Conservation (phyloP, 179 eudicot species). For the Spinacia oleracea region DNA sequence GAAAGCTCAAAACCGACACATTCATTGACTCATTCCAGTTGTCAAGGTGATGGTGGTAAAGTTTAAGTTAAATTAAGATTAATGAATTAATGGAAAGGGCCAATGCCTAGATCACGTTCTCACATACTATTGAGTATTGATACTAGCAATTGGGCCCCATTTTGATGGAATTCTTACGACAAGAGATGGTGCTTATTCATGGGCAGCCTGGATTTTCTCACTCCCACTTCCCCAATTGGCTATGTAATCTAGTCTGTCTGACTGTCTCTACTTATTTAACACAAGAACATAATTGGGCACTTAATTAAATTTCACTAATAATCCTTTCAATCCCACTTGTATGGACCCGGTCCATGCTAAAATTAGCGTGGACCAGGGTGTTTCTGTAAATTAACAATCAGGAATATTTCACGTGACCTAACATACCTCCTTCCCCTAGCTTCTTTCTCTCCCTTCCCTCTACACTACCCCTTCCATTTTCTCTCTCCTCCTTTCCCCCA, state of each 20-base stretch:
- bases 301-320: not conserved
- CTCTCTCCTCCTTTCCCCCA: too few species aligned
- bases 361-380: too few species aligned
- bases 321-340: too few species aligned
- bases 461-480: too few species aligned
- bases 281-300: not conserved
- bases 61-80: not conserved
- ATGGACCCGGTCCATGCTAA: too few species aligned
- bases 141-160: slow-evolving; percentile 2
- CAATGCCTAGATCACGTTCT: slow-evolving; percentile 20
- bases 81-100: not conserved
- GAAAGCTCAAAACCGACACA: slow-evolving; percentile 18
- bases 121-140: not conserved
- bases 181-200: slow-evolving; percentile 18
- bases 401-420: too few species aligned
- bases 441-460: too few species aligned
- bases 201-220: slow-evolving; percentile 33
- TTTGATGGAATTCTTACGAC: not conserved
- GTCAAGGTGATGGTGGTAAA: slow-evolving; percentile 16
- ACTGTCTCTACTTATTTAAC: not conserved
- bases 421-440: too few species aligned
- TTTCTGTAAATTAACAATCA: too few species aligned
- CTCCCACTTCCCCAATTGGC: too few species aligned
- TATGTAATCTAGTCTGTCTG: too few species aligned
- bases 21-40: slow-evolving; percentile 17